Base-by-base conservation (phyloP, 1,139 yeast genomes). In the Entelexis sorbosivorans region DNA sequence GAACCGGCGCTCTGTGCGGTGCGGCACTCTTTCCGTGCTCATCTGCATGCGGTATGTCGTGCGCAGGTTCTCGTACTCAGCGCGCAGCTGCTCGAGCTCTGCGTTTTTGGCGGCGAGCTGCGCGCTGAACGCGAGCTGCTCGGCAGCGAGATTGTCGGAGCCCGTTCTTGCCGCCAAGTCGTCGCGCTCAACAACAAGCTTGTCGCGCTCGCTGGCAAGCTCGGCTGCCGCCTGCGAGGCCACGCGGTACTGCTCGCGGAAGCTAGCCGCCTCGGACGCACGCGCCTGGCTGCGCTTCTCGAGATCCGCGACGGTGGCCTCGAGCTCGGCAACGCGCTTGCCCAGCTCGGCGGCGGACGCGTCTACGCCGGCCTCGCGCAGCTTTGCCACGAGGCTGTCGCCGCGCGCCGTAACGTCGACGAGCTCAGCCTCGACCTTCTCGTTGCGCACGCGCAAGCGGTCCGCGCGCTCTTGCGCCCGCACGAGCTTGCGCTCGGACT, bases 401-500 rank as follows among this genome's bases (percentile, higher is more conserved):
- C 42, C 53, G 34, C 47, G 45, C 22, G 26, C 48, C 38, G 38
- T 47, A 10, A 40, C 54, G 46, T 38, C 51, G 14, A 20, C 10
- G 17, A 43, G 53, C 45, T 49, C 59, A 53, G 17, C 31, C 48
- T 43, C 61, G 53, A 46, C 48, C 44, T 19, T 65, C 55, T 50
- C 56, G 17, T 52, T 54, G 22, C 54, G 50, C 4, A 36, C 32
- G 9, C 51, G 43, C 16, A 52, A 36, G 44, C 52, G 48, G 44
- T 65, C 68, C 3, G 60, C 54, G 26, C 62, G 59, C 14, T 42
- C 45, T 31, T 42, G 45, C 10, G 36, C 28, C 5, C 36, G 36
- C 38, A n/a, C 10, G 10, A 42, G 16, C 36, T 42, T 42, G 17
- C 60, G 56, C 35, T 66, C 69, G 5, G 61, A 59, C 17, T 54